These are phyloP conservation scores for Baudoinia panamericana DNA, from an alignment of 495 filamentous ascomycete genomes.

Conservation along the genomic window DNA sequence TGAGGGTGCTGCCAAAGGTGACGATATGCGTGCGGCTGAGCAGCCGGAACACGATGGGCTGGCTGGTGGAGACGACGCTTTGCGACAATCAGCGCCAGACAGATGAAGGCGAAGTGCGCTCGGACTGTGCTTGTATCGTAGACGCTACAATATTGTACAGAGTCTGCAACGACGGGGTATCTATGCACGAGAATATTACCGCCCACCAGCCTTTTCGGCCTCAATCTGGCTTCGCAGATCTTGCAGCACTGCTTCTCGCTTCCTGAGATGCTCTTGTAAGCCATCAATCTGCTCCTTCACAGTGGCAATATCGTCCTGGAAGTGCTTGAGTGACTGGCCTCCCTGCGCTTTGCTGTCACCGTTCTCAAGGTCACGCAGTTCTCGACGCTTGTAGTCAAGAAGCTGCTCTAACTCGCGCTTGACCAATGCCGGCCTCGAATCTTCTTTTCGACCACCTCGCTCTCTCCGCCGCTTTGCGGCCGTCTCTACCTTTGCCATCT, in stretches of 20 bases:
- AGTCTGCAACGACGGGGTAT: too few relatives aligned
- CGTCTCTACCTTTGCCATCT: constrained; percentile 62
- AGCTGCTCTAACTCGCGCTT: constrained; percentile 89
- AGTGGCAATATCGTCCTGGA: constrained; percentile 35
- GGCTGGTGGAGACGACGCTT: too few relatives aligned
- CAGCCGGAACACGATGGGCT: not conserved
- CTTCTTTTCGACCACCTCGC: constrained; percentile 41
- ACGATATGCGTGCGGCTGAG: not conserved
- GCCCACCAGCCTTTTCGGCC: constrained; percentile 34
- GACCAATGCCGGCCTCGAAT: constrained; percentile 63
- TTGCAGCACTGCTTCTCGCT: constrained; percentile 40
- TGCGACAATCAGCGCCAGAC: too few relatives aligned
- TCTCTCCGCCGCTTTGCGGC: constrained; percentile 42
- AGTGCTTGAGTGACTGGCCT: constrained; percentile 36
- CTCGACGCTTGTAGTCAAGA: constrained; percentile 62
- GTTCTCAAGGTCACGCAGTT: constrained; percentile 39
- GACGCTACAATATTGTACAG: too few relatives aligned
- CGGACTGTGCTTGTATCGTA: too few relatives aligned
- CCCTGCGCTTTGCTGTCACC: constrained; percentile 28
- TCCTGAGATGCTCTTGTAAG: constrained; percentile 31
- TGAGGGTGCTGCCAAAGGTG: not conserved
- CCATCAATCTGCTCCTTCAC: constrained; percentile 36
- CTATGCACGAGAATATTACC: not conserved
- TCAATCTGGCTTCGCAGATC: constrained; percentile 43
- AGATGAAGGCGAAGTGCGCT: too few relatives aligned